Base-by-base conservation (phyloP, 192 early-diverging fungal genomes). In the Chytriomyces sp. region DNA sequence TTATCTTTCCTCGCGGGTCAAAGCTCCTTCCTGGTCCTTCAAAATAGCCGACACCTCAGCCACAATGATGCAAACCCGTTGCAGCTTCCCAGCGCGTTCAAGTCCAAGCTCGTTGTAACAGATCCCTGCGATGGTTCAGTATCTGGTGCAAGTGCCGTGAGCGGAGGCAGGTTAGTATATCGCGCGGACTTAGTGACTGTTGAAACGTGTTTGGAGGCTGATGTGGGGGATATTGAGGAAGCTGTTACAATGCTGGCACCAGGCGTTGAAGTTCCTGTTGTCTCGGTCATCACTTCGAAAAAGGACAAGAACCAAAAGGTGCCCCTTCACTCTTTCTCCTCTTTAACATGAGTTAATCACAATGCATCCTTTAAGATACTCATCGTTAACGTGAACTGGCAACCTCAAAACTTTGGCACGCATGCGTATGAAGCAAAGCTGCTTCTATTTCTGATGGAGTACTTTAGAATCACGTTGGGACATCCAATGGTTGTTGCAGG, bases 261-360 rank as follows among this genome's bases (percentile, higher is more conserved):
- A 13, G 69, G 57, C n/a, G 57, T 57, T 9, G 69, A 71, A 44
- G n/a, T 71, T 50, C 69, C 69, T 16, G 48, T 60, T 23, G 50
- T 71, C 8, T 53, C 57, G 9, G 7, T 71, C 7, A 13, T 71
- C 49, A 71, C 69, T 16, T 71, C 69, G 16, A 71, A 71, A 45
- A 71, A 71, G 26, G 69, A 71, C 50, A 71, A 71, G 69, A 71
- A 50, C 20, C 69, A 71, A 43, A 71, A 71, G 35, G 69, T 71
- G 13, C 10, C 43, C 46, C 23, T 26, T 47, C 8, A 2, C 10
- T 68, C 43, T 68, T 65, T 48, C 5, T 35, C 46, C 1, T 68
- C 46, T 35, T 68, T 26, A 57, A 57, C 16, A 57, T 13, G 2
- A 57, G 20, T n/a, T n/a, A 20, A n/a, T 20, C 13, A n/a, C 2